A percentile compares a stretch with the other conserved stretches of the same genome.
Evolutionary conservation across 202 grass and related monocot species (phyloP).

Genomic region (Zizania palustris): DNA sequence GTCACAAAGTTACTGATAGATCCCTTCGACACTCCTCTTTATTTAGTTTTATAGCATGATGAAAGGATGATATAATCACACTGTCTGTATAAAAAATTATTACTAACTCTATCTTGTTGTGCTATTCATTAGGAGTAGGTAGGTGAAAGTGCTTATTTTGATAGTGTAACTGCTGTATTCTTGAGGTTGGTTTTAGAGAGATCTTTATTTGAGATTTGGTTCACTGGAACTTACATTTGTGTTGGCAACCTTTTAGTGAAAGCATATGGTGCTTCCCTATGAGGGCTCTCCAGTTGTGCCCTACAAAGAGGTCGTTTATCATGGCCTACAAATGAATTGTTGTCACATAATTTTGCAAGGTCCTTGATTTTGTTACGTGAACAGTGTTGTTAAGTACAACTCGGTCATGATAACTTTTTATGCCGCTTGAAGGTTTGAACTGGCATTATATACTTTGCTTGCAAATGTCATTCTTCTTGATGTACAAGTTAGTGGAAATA

Average conservation of each 20-base stretch:
- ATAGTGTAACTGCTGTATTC: neutral
- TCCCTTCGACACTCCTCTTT: constrained; percentile 44
- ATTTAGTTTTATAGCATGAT: constrained; percentile 22
- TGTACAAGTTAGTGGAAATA: no score
- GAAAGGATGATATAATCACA: constrained; percentile 46
- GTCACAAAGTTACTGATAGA: neutral
- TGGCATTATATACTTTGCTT: no score
- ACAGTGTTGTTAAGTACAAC: no score
- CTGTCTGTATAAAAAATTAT: constrained; percentile 36
- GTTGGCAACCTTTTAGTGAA: constrained; percentile 8
- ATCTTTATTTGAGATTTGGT: constrained; percentile 19
- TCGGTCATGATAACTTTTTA: no score
- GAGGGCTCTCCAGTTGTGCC: neutral
- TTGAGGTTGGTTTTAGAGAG: constrained; percentile 21
- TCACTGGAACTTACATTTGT: constrained; percentile 22
- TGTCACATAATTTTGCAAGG: no score
- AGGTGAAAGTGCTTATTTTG: constrained; percentile 25
- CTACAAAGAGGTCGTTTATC: constrained; percentile 1
- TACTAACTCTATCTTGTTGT: constrained; percentile 31
- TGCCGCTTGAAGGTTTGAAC: no score
- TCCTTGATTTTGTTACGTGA: no score
- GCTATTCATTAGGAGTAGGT: constrained; percentile 33
- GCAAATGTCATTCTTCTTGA: no score
- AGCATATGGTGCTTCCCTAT: constrained; percentile 18
- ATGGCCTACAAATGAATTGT: no score